phyloP scores from a whole-genome alignment of 495 filamentous ascomycete species.

The Mycothermus thermophilus region DNA sequence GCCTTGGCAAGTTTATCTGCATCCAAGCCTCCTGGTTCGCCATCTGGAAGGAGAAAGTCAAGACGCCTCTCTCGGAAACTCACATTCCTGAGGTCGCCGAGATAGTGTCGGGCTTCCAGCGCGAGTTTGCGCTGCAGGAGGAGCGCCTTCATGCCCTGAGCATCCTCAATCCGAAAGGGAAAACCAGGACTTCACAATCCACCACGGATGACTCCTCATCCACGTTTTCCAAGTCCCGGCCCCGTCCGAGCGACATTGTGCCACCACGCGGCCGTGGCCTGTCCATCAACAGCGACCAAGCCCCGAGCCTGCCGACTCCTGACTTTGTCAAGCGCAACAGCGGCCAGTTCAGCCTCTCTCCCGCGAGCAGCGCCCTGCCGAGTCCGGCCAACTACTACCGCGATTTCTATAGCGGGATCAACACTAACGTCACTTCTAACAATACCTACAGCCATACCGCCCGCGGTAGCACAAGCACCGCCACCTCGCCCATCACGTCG shows the following conservation, averaged over 20 bases:
- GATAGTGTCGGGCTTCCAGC: slow-evolving; percentile 56
- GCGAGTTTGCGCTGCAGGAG: slow-evolving; percentile 53
- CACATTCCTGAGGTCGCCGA: slow-evolving; percentile 51
- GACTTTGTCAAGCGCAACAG: slow-evolving; percentile 44
- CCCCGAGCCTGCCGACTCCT: slow-evolving; percentile 45
- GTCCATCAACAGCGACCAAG: slow-evolving; percentile 50
- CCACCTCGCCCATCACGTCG: slow-evolving; percentile 29
- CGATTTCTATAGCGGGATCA: slow-evolving; percentile 32
- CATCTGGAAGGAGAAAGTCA: slow-evolving; percentile 68
- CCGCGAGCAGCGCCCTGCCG: slow-evolving; percentile 29
- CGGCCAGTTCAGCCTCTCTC: slow-evolving; percentile 41
- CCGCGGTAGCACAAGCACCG: slow-evolving; percentile 20
- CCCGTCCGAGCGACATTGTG: slow-evolving; percentile 25
- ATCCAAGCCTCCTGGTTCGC: slow-evolving; percentile 69
- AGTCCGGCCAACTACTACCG: slow-evolving; percentile 39
- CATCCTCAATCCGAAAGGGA: slow-evolving; percentile 34
- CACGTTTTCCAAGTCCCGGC: slow-evolving; percentile 24
- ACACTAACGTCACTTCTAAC: slow-evolving; percentile 19
- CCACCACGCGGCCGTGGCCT: slow-evolving; percentile 35
- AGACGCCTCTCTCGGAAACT: slow-evolving; percentile 49
- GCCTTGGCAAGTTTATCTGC: slow-evolving; percentile 64
- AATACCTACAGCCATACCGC: neutral
- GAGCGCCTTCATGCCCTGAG: slow-evolving; percentile 34
- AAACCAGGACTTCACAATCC: slow-evolving; percentile 31
- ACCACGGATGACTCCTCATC: slow-evolving; percentile 30